Conservation (phyloP, 164 flowering plant genomes). For the Vitis rupestris region DNA sequence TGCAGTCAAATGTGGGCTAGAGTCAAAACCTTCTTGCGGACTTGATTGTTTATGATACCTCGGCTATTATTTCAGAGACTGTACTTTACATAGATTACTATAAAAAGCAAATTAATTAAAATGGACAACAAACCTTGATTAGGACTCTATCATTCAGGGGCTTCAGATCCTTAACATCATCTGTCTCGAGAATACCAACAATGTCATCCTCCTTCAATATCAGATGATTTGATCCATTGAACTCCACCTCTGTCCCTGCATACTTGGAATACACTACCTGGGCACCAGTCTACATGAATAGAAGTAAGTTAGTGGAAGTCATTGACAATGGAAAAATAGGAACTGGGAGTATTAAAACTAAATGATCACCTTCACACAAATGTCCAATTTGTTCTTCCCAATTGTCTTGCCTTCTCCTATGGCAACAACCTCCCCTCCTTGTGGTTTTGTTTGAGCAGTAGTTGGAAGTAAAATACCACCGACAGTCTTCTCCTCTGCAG, state of each 20-base stretch:
- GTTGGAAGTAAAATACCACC: constrained; percentile 91
- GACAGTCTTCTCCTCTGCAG: constrained; percentile 68
- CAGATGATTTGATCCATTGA: constrained; percentile 74
- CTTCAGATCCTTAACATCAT: constrained; percentile 83
- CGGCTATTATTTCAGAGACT: neutral
- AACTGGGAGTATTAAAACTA: neutral
- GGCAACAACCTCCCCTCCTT: constrained; percentile 94
- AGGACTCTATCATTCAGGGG: constrained; percentile 84
- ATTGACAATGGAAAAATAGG: neutral
- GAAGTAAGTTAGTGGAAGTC: constrained; percentile 1
- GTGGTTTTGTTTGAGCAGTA: constrained; percentile 78
- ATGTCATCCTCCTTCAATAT: constrained; percentile 92
- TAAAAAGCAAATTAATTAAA: neutral
- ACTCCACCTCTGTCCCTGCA: constrained; percentile 91
- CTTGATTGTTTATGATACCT: too few relatives aligned
- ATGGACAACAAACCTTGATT: constrained; percentile 54
- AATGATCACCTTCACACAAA: constrained; percentile 57
- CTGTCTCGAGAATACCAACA: constrained; percentile 85
- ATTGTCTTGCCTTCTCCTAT: constrained; percentile 86
- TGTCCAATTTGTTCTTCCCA: constrained; percentile 65
- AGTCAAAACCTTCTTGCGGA: too few relatives aligned
- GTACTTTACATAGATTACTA: neutral
- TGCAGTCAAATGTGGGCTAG: too few relatives aligned
- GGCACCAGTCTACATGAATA: constrained; percentile 58
- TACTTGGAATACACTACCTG: constrained; percentile 90